phyloP scores from a whole-genome alignment of 1,139 yeast species.

The Saccharomycopsis phalli region DNA sequence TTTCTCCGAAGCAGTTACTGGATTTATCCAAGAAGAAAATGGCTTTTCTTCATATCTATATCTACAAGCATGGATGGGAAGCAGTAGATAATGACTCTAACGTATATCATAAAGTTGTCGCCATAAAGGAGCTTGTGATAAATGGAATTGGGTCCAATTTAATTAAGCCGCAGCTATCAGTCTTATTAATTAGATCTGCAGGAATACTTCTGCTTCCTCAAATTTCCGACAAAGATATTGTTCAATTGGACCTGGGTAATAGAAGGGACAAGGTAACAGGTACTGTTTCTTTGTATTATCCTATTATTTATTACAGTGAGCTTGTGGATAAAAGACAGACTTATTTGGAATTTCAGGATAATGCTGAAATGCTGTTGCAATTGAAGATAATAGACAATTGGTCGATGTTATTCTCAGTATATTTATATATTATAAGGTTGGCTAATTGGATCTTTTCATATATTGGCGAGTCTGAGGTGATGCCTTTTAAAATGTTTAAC shows the following conservation, averaged over 20 bases:
- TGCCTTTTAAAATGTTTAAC: not conserved
- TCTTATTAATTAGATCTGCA: not conserved
- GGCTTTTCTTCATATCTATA: slow-evolving; percentile 5
- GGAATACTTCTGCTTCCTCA: slow-evolving; percentile 4
- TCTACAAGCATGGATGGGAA: not conserved
- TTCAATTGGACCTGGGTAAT: slow-evolving; percentile 5
- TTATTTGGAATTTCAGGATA: no score
- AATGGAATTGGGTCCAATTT: not conserved
- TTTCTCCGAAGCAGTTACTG: slow-evolving; percentile 3
- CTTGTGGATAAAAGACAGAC: not conserved
- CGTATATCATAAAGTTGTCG: slow-evolving; percentile 7
- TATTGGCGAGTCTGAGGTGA: no score
- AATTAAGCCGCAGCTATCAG: slow-evolving; percentile 2
- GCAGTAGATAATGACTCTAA: slow-evolving; percentile 2
- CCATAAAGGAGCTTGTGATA: slow-evolving; percentile 1
- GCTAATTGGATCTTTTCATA: no score
- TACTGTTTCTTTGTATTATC: slow-evolving; percentile 11
- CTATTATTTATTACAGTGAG: slow-evolving; percentile 5
- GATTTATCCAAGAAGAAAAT: not conserved
- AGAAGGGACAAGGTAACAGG: slow-evolving; percentile 14
- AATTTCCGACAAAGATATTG: not conserved
- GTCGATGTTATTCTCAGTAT: no score
- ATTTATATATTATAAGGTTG: no score
- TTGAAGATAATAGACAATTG: no score
- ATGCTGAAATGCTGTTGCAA: no score